Evolutionary conservation across 2,329 filamentous ascomycete genomes (phyloP).

Genomic region (Aspergillus aculeatus): DNA sequence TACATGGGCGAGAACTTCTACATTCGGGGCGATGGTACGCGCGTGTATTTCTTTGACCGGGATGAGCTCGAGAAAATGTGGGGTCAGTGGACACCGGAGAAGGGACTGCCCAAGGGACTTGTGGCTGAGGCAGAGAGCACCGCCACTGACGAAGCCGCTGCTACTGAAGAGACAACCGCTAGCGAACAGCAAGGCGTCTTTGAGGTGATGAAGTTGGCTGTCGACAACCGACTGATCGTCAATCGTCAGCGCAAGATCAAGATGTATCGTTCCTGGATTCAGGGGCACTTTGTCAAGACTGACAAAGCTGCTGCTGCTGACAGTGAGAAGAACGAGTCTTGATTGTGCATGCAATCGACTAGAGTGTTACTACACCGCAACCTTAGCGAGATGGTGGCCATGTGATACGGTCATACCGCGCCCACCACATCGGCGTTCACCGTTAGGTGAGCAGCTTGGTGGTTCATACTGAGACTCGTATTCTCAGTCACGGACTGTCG

Average conservation of each 20-base stretch:
- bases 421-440: background rate
- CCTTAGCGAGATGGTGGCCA: background rate
- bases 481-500: background rate
- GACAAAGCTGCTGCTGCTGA: conserved; percentile 8
- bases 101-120: conserved; percentile 25
- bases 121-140: conserved; percentile 7
- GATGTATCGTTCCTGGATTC: conserved; percentile 91
- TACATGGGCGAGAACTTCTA: conserved; percentile 98
- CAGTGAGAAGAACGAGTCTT: conserved; percentile 16
- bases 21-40: conserved; percentile 87
- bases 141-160: conserved; percentile 12
- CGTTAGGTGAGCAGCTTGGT: background rate
- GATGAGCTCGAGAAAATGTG: conserved; percentile 80
- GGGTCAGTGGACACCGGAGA: conserved; percentile 52
- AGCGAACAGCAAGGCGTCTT: conserved; percentile 49
- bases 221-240: conserved; percentile 85
- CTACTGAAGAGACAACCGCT: conserved; percentile 12
- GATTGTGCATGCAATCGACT: background rate
- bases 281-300: conserved; percentile 46
- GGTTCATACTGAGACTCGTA: background rate
- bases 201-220: conserved; percentile 72
- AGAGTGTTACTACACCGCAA: background rate
- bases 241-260: conserved; percentile 88
- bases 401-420: background rate
- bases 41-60: conserved; percentile 95